Base-by-base conservation (phyloP, 768 basidiomycete genomes). In the Auriscalpium orientale region DNA sequence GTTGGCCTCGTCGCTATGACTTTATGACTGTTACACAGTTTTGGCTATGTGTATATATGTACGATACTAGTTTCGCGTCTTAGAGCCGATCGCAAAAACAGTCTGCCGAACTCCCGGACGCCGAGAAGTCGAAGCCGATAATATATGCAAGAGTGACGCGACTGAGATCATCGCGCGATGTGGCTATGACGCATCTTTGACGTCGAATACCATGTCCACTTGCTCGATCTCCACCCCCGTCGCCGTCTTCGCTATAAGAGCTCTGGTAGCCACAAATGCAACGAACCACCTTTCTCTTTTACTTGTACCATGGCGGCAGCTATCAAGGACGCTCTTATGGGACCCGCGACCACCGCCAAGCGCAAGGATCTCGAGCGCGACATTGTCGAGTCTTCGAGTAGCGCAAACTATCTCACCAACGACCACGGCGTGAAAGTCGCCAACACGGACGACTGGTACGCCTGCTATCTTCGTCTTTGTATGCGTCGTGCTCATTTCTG, bases 361-460 rank as follows among this genome's bases (percentile, higher is more conserved):
- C 49, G 10, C 12, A 46, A 18, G 9, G 74, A 76, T 54, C 49
- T 78, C 43, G 51, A 68, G 20, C 58, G 59, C 13, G 65, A 74
- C 56, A 71, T 66, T 7, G 57, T 75, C 21, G 68, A 74, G 20
- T 64, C 69, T 20, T 56, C 57, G 20, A 51, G 50, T 36, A 49
- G 64, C 5, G 34, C 59, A 15, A 63, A 62, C 13, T 63, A 56
- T 18, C 54, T 85, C 58, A 87, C 84, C 0, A 87, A 82, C 11
- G 84, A 87, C 61, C 75, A 79, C 61, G 87, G 85, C 20, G 76
- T 79, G 34, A 76, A 74, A 53, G 67, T 85, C 15, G 70, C 78
- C 0, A 75, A 88, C 61, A 83, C 85, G 0, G 84, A 88, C 65
- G 81, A 80, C 57, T 87, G 85, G 86, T 82, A 46, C 5, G 71